These are phyloP conservation scores for Aciculoconidium aculeatum DNA, from an alignment of 805 yeast genomes.

Conservation along the genomic window DNA sequence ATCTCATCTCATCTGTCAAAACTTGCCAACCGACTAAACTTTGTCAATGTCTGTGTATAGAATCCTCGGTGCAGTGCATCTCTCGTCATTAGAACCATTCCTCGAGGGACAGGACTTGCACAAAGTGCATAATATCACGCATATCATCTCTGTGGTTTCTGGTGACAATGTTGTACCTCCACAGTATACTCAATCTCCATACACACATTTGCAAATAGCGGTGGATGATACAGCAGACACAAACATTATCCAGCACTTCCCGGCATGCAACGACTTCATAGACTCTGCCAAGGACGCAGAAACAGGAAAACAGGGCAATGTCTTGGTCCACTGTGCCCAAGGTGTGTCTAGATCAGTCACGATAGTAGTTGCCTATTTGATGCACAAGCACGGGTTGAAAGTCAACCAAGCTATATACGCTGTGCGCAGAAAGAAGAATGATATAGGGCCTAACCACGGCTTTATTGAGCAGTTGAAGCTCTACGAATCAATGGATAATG, in stretches of 20 bases:
- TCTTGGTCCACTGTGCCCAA: slow-evolving; percentile 40
- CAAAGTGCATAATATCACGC: slow-evolving; percentile 53
- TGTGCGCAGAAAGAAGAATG: slow-evolving; percentile 56
- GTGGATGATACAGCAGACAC: slow-evolving; percentile 68
- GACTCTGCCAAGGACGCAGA: slow-evolving; percentile 40
- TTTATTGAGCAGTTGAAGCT: slow-evolving; percentile 68
- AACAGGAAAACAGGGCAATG: slow-evolving; percentile 20
- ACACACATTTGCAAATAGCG: slow-evolving; percentile 53
- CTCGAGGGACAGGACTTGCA: slow-evolving; percentile 46
- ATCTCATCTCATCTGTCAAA: too few species aligned
- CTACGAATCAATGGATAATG: slow-evolving; percentile 39
- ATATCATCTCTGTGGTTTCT: slow-evolving; percentile 64
- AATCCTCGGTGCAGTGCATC: slow-evolving; percentile 72
- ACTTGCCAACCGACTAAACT: too few species aligned
- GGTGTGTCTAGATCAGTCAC: slow-evolving; percentile 46
- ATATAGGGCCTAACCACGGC: slow-evolving; percentile 65
- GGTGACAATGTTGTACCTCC: slow-evolving; percentile 49
- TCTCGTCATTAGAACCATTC: slow-evolving; percentile 70
- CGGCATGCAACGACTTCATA: slow-evolving; percentile 60
- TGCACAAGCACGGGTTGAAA: slow-evolving; percentile 49
- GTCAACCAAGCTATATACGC: slow-evolving; percentile 67
- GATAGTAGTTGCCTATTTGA: slow-evolving; percentile 42
- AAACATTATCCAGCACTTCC: slow-evolving; percentile 59
- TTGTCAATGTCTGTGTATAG: too few species aligned
- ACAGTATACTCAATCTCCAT: slow-evolving; percentile 35